Evolutionary conservation across 495 filamentous ascomycete species (phyloP).

Genomic region (Viridothelium virens): DNA sequence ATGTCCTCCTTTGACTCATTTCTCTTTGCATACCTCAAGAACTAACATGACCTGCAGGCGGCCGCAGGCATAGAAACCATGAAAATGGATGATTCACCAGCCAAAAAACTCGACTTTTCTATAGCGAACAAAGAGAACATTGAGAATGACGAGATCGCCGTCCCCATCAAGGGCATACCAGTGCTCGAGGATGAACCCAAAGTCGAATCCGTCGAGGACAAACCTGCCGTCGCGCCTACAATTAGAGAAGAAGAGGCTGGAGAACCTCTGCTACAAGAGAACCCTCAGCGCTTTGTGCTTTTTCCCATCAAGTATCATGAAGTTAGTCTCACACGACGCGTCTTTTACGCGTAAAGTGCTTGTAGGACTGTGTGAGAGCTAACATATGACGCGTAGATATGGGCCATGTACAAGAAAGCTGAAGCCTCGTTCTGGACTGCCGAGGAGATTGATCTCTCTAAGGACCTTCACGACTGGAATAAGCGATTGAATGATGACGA

Average conservation of each 20-base stretch:
- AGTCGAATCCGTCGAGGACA: slow-evolving; percentile 38
- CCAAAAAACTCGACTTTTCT: slow-evolving; percentile 79
- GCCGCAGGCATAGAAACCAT: slow-evolving; percentile 48
- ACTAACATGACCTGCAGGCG: slow-evolving; percentile 18
- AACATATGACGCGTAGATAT: slow-evolving; percentile 59
- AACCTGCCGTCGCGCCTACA: slow-evolving; percentile 34
- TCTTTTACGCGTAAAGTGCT: slow-evolving; percentile 60
- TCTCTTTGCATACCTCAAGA: neutral
- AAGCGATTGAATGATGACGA: slow-evolving; percentile 94
- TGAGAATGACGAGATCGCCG: slow-evolving; percentile 49
- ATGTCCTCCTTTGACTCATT: slow-evolving; percentile 17
- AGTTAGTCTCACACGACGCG: slow-evolving; percentile 57
- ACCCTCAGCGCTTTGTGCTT: slow-evolving; percentile 91
- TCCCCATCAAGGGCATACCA: slow-evolving; percentile 48
- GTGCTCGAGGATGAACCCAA: slow-evolving; percentile 43
- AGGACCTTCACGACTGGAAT: slow-evolving; percentile 98
- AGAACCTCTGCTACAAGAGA: slow-evolving; percentile 91
- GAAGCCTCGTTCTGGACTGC: slow-evolving; percentile 99
- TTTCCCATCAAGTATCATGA: slow-evolving; percentile 99
- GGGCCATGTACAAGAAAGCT: slow-evolving; percentile 99
- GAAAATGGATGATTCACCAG: slow-evolving; percentile 82
- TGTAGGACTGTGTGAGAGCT: slow-evolving; percentile 25
- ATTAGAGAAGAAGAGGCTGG: slow-evolving; percentile 66
- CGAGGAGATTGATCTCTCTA: slow-evolving; percentile 97
- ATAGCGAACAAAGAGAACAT: slow-evolving; percentile 75